Base-by-base conservation (phyloP, 345 rosid genomes). In the Excoecaria agallocha region DNA sequence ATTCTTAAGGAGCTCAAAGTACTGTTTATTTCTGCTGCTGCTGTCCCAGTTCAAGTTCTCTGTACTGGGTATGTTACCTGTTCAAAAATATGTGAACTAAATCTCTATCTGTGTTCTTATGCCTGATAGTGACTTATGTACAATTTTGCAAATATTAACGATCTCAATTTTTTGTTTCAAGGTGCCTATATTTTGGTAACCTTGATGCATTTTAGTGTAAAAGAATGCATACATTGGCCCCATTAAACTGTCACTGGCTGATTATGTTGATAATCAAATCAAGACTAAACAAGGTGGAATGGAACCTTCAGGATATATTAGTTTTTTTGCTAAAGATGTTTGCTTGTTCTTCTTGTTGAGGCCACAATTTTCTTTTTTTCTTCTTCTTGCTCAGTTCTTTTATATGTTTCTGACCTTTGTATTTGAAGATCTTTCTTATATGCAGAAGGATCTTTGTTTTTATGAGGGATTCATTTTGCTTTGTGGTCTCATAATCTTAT, bases 41-140 rank as follows among this genome's bases (percentile, higher is more conserved):
- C 86, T 75, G 80, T 94, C 61, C 97, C 97, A 74, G 84, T 82
- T 72, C 89, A 94, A 85, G 88, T 91, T 83, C 86, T 92, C 74
- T 84, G 86, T 54, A 84, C 87, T 49, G 91, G 97, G 97, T 90
- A 89, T 20, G 52, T 30, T 17, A 35, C 43, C 43, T 49, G 49
- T 56, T 52, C 35, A 25, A n/a, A 8, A 55, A 20, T 6, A 25
- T 9, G 11, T 12, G 12, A 37, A 67, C 15, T 25, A 55, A 15
- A 54, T 59, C 13, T 61, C 19, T 6, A 50, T 6, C 1, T 60
- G 22, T 12, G 9, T 56, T 60, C 55, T 20, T 35, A 54, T 52
- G 3, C 51, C 15, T 35, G 41, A 38, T 58, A 1, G 17, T 56
- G 39, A 41, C 58, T 22, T 57, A 24, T 16, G 72, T 7, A 8